Evolutionary conservation across 1,139 yeast genomes (phyloP).

Genomic region (Pichia sp.): DNA sequence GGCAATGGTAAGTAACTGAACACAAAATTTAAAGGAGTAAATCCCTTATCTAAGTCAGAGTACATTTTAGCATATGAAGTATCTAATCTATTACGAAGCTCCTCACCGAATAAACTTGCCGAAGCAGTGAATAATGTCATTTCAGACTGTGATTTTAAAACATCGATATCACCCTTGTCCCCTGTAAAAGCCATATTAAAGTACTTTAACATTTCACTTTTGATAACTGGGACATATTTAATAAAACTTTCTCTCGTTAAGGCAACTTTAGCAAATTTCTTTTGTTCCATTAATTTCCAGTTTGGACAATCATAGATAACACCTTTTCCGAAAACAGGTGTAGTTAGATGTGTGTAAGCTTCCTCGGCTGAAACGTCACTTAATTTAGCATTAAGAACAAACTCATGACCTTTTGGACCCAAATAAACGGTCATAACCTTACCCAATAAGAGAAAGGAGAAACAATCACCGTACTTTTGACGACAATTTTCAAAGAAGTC

Average conservation of each 20-base stretch:
- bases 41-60: conserved; percentile 92
- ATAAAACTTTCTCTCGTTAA: conserved; percentile 80
- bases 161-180: conserved; percentile 51
- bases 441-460: conserved; percentile 83
- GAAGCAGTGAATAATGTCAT: conserved; percentile 95
- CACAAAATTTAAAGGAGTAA: conserved; percentile 91
- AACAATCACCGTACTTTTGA: conserved; percentile 81
- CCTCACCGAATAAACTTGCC: conserved; percentile 83
- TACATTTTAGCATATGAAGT: conserved; percentile 78
- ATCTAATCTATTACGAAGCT: conserved; percentile 77
- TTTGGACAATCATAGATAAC: conserved; percentile 97
- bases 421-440: conserved; percentile 90
- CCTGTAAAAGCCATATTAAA: conserved; percentile 35
- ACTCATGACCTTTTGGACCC: conserved; percentile 97
- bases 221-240: conserved; percentile 80
- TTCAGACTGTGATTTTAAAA: conserved; percentile 86
- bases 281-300: conserved; percentile 91
- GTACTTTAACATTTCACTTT: conserved; percentile 66
- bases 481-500: conserved; percentile 77
- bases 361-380: conserved; percentile 93
- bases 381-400: conserved; percentile 83
- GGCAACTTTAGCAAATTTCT: conserved; percentile 90
- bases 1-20: conserved; percentile 93
- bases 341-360: conserved; percentile 89
- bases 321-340: conserved; percentile 96